Evolutionary conservation across 1,284 basidiomycete species (phyloP), one percentile per base, ranked within the genome.

Genomic region (Microbotryum intermedium): DNA sequence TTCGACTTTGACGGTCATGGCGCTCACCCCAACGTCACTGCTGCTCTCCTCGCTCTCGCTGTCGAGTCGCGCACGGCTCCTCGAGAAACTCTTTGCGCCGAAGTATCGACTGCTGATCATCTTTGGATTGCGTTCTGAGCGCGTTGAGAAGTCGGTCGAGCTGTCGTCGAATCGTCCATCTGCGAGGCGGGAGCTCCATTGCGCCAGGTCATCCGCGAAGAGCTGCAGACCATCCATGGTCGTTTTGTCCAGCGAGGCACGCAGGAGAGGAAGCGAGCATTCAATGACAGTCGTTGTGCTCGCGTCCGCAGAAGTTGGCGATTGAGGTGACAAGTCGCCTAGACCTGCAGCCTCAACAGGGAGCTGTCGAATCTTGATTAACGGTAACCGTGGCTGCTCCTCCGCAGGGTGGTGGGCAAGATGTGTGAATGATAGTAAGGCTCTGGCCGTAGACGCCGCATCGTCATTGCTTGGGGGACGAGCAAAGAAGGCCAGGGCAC

Each of bases 101-200:
- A 92, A 91, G 74, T 84, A 92, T 39, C 84, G 81, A 71, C 88
- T 91, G 20, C 89, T 90, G 60, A 91, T 87, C 61, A 92, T 75
- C 72, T 84, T 88, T 6, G 84, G 75, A 64, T 86, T 81, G 58
- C 68, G 70, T 48, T 23, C 26, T 20, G 69, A 0, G 61, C 45
- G 67, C 69, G 21, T 55, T 3, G 25, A 29, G 16, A 46, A 21
- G 9, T 25, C 44, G 51, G 61, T 68, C 71, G 59, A 67, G 71
- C n/a, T 25, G 16, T 26, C 55, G 39, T 25, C 2, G 29, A 23
- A 1, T 50, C 28, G 26, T 25, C 71, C 69, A 55, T 75, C 74
- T 0, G 74, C 71, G 5, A 29, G n/a, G 49, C 47, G 11, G 0
- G 71, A 72, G 49, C 20, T 47, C 62, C 86, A 80, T 70, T 88